Evolutionary conservation across 164 flowering plant species (phyloP), one percentile per base, ranked within the genome.

Genomic region (Tetrastigma voinierianum): DNA sequence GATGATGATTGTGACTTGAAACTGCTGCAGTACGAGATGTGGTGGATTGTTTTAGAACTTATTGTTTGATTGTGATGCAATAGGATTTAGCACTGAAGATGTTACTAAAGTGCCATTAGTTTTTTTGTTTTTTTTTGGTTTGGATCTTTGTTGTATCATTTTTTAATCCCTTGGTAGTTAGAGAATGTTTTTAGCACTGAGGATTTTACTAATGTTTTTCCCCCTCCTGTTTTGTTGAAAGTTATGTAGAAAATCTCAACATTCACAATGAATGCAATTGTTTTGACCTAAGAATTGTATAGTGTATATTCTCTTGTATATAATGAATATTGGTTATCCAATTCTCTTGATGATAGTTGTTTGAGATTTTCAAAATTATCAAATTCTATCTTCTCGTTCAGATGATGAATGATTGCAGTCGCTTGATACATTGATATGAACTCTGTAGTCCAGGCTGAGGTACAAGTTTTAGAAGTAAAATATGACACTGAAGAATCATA

Each of bases 61-160:
- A 40, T 25, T 58, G 51, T 52, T 63, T 70, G 61, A 49, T 57
- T 75, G 71, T 61, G 65, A 70, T 70, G 74, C 70, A 66, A 44
- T 75, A 70, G 78, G 78, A 61, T 62, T 66, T 64, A 74, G 71
- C 62, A 46, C n/a, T n/a, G n/a, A 62, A 62, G 70, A 59, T 63
- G 71, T 63, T 70, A 14, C 56, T 62, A 53, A 64, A 63, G 66
- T 62, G 55, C 58, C 65, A n/a, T n/a, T n/a, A n/a, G n/a, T n/a
- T n/a, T 24, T 46, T 51, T 46, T 66, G 16, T 65, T 52, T 61
- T 24, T 46, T 51, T 46, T 66, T 19, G 59, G 14, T 21, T 66
- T 70, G 67, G 56, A 49, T 51, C 8, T 58, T 63, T 69, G 67
- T 70, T 69, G 77, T 64, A 73, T 73, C 65, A 44, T 62, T 53